These are phyloP conservation scores for Peronospora tabacina DNA, from an alignment of 352 stramenopile species.

Conservation along the genomic window DNA sequence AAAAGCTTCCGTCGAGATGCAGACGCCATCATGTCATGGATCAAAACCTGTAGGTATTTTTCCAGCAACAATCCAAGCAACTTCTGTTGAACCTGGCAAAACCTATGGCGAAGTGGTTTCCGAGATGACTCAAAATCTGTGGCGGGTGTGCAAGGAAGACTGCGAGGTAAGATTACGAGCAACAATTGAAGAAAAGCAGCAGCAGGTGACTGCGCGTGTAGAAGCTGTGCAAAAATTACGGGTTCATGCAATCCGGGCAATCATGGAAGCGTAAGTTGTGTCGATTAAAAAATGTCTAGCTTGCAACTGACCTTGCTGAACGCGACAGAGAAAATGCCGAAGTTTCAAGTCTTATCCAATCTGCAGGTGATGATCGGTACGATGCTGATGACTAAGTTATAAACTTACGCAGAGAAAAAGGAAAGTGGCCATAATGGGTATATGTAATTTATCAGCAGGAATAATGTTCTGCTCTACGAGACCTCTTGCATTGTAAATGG, in stretches of 20 bases:
- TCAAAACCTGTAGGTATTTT: constrained; percentile 9
- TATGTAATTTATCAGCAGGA: constrained; percentile 19
- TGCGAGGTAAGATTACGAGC: constrained; percentile 45
- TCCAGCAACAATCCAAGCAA: constrained; percentile 3
- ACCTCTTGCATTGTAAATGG: constrained; percentile 67
- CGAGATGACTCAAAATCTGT: constrained; percentile 61
- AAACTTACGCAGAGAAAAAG: background rate
- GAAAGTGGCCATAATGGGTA: background rate
- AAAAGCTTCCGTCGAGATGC: constrained; percentile 12
- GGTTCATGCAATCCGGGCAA: constrained; percentile 38
- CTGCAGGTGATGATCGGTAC: constrained; percentile 28
- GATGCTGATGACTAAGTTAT: background rate
- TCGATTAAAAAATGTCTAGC: background rate
- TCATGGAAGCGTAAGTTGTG: constrained; percentile 56
- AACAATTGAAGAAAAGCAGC: constrained; percentile 79
- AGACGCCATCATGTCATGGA: constrained; percentile 8
- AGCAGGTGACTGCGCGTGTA: constrained; percentile 56
- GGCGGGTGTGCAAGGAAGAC: constrained; percentile 43
- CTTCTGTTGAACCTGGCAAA: constrained; percentile 19
- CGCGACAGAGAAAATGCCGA: constrained; percentile 37
- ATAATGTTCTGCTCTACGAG: constrained; percentile 77
- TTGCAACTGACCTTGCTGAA: constrained; percentile 5
- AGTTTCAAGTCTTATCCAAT: constrained; percentile 37
- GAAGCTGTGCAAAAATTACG: constrained; percentile 57
- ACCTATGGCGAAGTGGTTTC: constrained; percentile 69